phyloP scores from a whole-genome alignment of 257 asterid genomes.

The Solanum lycopersicoides region DNA sequence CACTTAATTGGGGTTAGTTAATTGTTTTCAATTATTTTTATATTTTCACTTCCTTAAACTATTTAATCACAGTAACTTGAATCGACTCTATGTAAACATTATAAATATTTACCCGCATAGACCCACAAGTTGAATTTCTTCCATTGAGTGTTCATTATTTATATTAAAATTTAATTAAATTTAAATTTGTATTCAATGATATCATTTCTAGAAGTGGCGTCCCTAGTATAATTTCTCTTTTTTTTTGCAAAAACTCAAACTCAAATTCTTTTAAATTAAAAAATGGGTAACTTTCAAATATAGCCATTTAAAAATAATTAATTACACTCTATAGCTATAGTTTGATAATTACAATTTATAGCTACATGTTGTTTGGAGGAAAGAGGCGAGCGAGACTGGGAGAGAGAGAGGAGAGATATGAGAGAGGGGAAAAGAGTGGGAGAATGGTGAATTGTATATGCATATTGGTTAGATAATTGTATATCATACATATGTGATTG shows the following conservation, averaged over 20 bases:
- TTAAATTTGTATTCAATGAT: fast-evolving
- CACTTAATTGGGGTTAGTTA: background rate
- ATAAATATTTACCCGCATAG: background rate
- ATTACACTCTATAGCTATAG: too few species aligned
- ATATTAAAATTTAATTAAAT: background rate
- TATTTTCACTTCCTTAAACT: background rate
- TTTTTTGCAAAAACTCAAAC: fast-evolving
- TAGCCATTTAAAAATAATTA: too few species aligned
- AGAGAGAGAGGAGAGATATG: too few species aligned
- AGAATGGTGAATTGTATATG: too few species aligned
- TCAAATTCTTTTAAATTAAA: fast-evolving
- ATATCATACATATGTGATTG: too few species aligned
- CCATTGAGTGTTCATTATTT: fast-evolving
- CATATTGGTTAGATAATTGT: too few species aligned
- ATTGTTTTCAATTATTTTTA: background rate
- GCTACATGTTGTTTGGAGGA: too few species aligned
- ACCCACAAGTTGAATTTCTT: background rate
- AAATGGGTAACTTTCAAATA: too few species aligned
- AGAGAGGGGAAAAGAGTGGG: too few species aligned
- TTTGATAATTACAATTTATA: too few species aligned
- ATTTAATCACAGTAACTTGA: background rate
- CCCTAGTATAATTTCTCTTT: background rate
- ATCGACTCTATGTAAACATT: background rate
- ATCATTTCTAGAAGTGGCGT: fast-evolving
- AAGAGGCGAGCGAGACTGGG: too few species aligned